Evolutionary conservation across 2,329 filamentous ascomycete genomes (phyloP), one percentile per base, ranked within the genome.

Genomic region (Nemania sp.): DNA sequence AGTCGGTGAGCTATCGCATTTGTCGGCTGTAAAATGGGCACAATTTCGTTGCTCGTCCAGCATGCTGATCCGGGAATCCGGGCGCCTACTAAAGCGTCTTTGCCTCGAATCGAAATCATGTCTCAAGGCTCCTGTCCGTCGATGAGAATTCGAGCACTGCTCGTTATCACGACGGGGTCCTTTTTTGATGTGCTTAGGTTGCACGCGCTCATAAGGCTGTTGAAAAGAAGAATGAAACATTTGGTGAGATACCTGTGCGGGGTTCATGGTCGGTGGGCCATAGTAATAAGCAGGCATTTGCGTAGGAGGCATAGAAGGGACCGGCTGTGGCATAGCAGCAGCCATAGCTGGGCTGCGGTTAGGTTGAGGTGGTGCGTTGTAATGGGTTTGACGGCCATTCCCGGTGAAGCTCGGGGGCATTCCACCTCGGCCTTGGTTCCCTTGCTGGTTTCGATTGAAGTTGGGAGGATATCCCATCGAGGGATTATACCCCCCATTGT

Each of bases 241-340:
- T 83, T 84, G 83, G 76, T 54, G 56, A 57, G 84, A 87, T 74
- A 83, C 80, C 67, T 82, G 82, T 67, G 80, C 82, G 67, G 77
- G 80, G 72, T 85, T 88, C 74, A 84, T 83, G 49, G 83, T 81
- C 54, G 80, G 68, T 79, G 79, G 35, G 15, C 35, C 35, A 62
- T 84, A 85, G 66, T 85, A 85, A 78, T 88, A 90, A 64, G 84
- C 83, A 45, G 84, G 83, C 72, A 65, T 43, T 17, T 81, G 82
- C 51, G 83, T 83, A 43, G 82, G 79, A 58, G 74, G 83, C 87
- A 87, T 87, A 78, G 89, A 86, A 64, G 90, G 88, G 2, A 32
- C 88, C 90, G 64, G 83, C 83, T 59, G 89, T 67, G 67, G 87
- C 87, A 64, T 90, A 85, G 79, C 89, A 89, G 64, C 82, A 78